These are phyloP conservation scores for Exophiala sp. DNA, from an alignment of 2,329 filamentous ascomycete species.

Conservation along the genomic window DNA sequence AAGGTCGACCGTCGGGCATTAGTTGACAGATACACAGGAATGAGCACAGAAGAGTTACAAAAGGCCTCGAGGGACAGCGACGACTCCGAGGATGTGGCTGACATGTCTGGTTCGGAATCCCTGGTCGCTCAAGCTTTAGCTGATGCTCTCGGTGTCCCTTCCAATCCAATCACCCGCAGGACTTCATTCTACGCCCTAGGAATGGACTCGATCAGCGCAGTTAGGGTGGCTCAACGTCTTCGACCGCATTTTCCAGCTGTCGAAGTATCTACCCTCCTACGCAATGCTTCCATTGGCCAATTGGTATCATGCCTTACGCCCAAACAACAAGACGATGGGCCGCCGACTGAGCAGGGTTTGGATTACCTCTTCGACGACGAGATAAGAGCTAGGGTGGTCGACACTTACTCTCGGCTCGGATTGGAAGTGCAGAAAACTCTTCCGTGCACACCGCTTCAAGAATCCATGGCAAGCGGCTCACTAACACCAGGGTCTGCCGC, in stretches of 20 bases:
- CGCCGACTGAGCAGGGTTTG: background rate
- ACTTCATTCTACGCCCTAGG: conserved; percentile 76
- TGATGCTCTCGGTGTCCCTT: conserved; percentile 46
- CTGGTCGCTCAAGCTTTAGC: conserved; percentile 56
- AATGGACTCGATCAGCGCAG: conserved; percentile 78
- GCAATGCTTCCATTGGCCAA: conserved; percentile 62
- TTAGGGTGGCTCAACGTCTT: conserved; percentile 62
- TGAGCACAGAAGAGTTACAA: conserved; percentile 49
- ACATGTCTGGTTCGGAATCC: conserved; percentile 48
- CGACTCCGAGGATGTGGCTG: background rate
- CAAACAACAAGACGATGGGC: background rate
- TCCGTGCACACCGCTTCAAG: conserved; percentile 83
- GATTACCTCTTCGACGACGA: background rate
- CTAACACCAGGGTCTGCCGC: conserved; percentile 43
- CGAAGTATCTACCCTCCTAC: conserved; percentile 67
- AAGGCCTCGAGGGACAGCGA: conserved; percentile 6
- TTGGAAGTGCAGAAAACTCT: conserved; percentile 55
- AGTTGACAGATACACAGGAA: conserved; percentile 42
- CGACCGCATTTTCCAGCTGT: conserved; percentile 49
- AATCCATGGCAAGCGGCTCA: conserved; percentile 72
- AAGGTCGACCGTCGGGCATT: conserved; percentile 66
- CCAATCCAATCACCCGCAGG: conserved; percentile 54
- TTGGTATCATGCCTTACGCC: conserved; percentile 42
- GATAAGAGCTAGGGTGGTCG: conserved; percentile 2
- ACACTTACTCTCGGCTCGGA: conserved; percentile 23